Base-by-base conservation (phyloP, 1,139 yeast species). In the Yamadazyma diddensiae region DNA sequence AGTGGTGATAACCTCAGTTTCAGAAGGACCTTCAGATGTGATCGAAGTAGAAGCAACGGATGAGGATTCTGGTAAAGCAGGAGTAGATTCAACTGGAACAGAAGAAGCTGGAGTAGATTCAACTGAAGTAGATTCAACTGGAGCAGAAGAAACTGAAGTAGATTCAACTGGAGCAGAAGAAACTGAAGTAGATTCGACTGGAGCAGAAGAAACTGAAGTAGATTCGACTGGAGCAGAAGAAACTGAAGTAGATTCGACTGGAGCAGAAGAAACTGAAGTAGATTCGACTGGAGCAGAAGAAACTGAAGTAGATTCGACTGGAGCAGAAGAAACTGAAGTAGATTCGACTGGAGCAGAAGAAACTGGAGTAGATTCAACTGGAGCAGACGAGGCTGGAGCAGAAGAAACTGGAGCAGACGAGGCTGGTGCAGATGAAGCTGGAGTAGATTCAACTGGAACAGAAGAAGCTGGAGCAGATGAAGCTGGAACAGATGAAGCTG, bases 371-470 rank as follows among this genome's bases (percentile, higher is more conserved):
- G 36, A 10, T 6, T 5, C 11, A 11, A 14, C 15, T 11, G 13
- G 15, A 11, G 25, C n/a, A 15, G 16, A 11, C 5, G 25, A 23
- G 13, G 25, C 25, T 5, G 8, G 42, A 34, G 29, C 15, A 19
- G 65, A 51, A 37, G 53, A 10, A 21, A 7, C n/a, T 44, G 38
- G 57, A 50, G 36, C 57, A 41, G 38, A 24, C 20, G 26, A 15
- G 21, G 33, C 19, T 34, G 31, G 30, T n/a, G 28, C 6, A 12
- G 22, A 9, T 21, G 22, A 21, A 21, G 22, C 22, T 9, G 11
- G 5, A 9, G 22, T 10, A 10, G 11, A 7, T 21, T 10, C 8
- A 21, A 12, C 31, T 11, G n/a, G 42, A n/a, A n/a, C n/a, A n/a
- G n/a, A n/a, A n/a, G n/a, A 21, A 17, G 24, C 31, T 24, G 36